Evolutionary conservation across 139 green algal genomes (phyloP).

Genomic region (Penium margaritaceum): DNA sequence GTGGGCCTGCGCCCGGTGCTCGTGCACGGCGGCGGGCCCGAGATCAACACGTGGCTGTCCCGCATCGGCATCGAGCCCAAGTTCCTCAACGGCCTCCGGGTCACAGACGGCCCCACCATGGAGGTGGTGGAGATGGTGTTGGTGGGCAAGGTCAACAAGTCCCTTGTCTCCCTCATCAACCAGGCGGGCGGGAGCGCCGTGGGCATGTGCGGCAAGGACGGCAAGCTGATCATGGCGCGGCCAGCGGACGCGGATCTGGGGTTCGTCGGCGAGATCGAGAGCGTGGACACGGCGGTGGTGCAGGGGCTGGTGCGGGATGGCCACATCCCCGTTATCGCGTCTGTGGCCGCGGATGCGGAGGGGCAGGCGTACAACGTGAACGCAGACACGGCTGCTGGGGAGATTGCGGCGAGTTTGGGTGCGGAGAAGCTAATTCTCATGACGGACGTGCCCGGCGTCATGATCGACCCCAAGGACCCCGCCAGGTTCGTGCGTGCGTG

Average conservation of each 20-base stretch:
- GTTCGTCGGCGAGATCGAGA: constrained; percentile 88
- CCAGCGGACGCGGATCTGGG: constrained; percentile 51
- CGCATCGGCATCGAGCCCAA: constrained; percentile 79
- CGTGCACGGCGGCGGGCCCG: constrained; percentile 93
- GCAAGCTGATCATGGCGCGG: constrained; percentile 67
- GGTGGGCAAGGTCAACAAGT: constrained; percentile 93
- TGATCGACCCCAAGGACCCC: constrained; percentile 34
- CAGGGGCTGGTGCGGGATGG: constrained; percentile 62
- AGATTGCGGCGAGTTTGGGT: constrained; percentile 81
- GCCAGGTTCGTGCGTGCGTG: too few relatives aligned
- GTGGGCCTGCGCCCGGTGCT: constrained; percentile 87
- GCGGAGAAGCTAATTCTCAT: constrained; percentile 99
- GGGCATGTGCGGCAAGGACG: constrained; percentile 93
- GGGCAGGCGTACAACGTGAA: constrained; percentile 92
- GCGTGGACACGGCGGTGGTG: constrained; percentile 69
- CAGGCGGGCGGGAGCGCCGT: constrained; percentile 79
- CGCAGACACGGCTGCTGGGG: constrained; percentile 90
- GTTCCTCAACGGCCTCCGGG: constrained; percentile 92
- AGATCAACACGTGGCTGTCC: constrained; percentile 96
- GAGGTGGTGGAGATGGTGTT: constrained; percentile 98
- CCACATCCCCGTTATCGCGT: constrained; percentile 91
- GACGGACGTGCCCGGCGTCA: constrained; percentile 62
- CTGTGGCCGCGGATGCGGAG: constrained; percentile 72
- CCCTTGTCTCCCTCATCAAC: constrained; percentile 90
- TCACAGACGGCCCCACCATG: constrained; percentile 94